These are phyloP conservation scores for Amanita thiersii DNA, from an alignment of 768 basidiomycete genomes.

Conservation along the genomic window DNA sequence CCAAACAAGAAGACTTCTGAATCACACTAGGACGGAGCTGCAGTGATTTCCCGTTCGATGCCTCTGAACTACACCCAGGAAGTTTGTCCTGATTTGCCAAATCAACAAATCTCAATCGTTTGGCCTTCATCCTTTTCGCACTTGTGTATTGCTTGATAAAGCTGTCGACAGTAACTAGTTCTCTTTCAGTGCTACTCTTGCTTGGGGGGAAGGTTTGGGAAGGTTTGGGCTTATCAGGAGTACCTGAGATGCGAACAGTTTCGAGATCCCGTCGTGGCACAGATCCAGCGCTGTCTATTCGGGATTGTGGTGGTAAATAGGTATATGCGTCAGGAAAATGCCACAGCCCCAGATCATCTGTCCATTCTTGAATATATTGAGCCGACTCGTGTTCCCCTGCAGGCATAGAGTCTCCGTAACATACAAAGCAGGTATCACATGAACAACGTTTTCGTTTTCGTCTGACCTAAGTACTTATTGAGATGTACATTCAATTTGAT, in stretches of 20 bases:
- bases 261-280: no score
- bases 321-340: no score
- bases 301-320: no score
- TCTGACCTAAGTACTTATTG: conserved; percentile 3
- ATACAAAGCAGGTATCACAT: neutral
- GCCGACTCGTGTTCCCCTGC: neutral
- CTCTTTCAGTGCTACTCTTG: neutral
- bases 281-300: no score
- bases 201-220: neutral
- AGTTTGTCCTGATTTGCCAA: neutral
- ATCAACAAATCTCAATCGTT: neutral
- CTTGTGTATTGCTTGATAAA: neutral
- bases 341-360: no score
- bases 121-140: neutral
- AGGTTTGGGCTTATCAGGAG: neutral
- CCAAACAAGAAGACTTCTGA: neutral
- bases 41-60: neutral
- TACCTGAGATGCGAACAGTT: neutral
- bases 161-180: neutral
- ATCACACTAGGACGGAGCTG: conserved; percentile 2
- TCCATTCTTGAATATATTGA: neutral
- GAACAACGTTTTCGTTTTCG: conserved; percentile 5
- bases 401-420: neutral
- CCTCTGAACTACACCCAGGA: neutral
- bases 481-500: neutral